Evolutionary conservation across 2,329 filamentous ascomycete genomes (phyloP), one percentile per base, ranked within the genome.

Genomic region (Exophiala viscosa): DNA sequence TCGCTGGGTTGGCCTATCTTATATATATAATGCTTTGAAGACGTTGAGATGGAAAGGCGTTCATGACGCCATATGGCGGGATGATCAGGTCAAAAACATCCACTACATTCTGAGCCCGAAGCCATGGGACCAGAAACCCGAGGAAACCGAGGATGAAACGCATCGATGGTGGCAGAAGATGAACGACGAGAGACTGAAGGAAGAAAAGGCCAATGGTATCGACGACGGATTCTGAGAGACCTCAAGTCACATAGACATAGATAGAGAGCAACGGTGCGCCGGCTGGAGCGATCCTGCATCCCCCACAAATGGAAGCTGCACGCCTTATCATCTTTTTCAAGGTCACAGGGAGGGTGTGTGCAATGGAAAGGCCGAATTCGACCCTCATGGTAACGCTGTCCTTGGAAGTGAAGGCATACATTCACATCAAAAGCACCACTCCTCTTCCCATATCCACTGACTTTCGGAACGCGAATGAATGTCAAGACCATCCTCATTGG

Each of bases 51-150:
- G 72, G 70, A 67, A 77, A 58, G 62, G 62, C 31, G 60, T 64
- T 10, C 62, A 64, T 61, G 71, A 77, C 58, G 68, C 72, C 23
- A 83, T 85, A 50, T 85, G 82, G 82, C 69, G 74, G 53, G 81
- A 85, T 57, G 75, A 78, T 14, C 65, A 75, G 60, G 78, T 84
- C 15, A 84, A 83, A 70, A 84, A 84, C 60, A 70, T 84, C 9
- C 82, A 85, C 65, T 84, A 82, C 61, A 78, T 85, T 36, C 63
- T 85, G 50, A 78, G 73, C 45, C 80, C 81, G 31, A 85, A 85
- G 69, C 82, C 82, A 3, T 85, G 82, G 82, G 79, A 84, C 55
- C 80, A 84, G 66, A 71, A 67, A 48, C 62, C 67, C 11, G 60
- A 63, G 49, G 56, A 58, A 9, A 54, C 49, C 7, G 17, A 69